phyloP scores from a whole-genome alignment of 2,329 filamentous ascomycete species.

The Aspergillus sp. region DNA sequence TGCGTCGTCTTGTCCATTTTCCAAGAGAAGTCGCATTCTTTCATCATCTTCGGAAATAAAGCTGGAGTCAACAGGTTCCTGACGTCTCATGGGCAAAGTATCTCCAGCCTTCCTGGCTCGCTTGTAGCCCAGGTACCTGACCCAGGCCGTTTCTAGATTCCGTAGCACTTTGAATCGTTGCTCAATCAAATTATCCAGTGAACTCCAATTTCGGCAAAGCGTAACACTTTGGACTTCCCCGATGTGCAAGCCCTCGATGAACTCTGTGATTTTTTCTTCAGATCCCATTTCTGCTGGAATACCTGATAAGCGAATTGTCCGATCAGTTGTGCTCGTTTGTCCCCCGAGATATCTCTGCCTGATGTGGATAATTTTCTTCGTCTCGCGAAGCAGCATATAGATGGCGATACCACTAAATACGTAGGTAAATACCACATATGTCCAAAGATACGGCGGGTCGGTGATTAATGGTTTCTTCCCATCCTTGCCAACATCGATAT shows the following conservation, averaged over 20 bases:
- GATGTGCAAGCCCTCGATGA: slow-evolving; percentile 84
- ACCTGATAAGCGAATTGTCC: slow-evolving; percentile 86
- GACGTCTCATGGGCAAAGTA: slow-evolving; percentile 51
- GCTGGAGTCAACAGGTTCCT: slow-evolving; percentile 41
- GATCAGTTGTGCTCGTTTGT: slow-evolving; percentile 92
- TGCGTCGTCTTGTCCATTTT: slow-evolving; percentile 41
- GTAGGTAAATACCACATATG: slow-evolving; percentile 93
- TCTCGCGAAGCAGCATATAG: slow-evolving; percentile 80
- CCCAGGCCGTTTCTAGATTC: slow-evolving; percentile 81
- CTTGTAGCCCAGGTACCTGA: slow-evolving; percentile 66
- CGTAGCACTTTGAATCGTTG: slow-evolving; percentile 65
- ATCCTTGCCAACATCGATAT: slow-evolving; percentile 31
- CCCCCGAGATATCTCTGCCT: slow-evolving; percentile 89
- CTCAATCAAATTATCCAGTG: slow-evolving; percentile 72
- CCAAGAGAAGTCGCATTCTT: slow-evolving; percentile 59
- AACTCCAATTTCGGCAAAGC: slow-evolving; percentile 82
- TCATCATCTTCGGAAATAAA: slow-evolving; percentile 53
- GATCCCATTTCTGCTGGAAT: slow-evolving; percentile 77
- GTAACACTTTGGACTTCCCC: slow-evolving; percentile 87
- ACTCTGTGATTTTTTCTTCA: slow-evolving; percentile 78
- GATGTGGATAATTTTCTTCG: slow-evolving; percentile 78
- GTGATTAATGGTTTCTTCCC: slow-evolving; percentile 33
- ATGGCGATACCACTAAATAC: slow-evolving; percentile 81
- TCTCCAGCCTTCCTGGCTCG: slow-evolving; percentile 47
- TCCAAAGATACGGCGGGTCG: slow-evolving; percentile 71